These are phyloP conservation scores for Lactifluus pinguis DNA, from an alignment of 768 basidiomycete genomes.

Conservation along the genomic window DNA sequence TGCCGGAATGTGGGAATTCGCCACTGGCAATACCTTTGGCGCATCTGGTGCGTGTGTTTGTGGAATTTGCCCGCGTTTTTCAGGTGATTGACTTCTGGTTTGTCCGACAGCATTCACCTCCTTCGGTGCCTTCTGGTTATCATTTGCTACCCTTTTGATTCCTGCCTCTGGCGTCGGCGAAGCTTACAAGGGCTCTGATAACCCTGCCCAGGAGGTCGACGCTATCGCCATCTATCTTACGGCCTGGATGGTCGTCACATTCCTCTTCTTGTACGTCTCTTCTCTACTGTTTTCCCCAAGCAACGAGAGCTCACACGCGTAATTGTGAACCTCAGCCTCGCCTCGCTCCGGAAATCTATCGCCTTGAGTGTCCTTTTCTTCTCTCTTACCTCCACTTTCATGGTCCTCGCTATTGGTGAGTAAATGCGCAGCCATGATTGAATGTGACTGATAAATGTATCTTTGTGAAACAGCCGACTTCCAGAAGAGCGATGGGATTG, in stretches of 20 bases:
- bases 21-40: constrained; percentile 56
- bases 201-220: constrained; percentile 33
- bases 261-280: constrained; percentile 50
- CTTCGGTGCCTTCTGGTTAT: constrained; percentile 86
- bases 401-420: constrained; percentile 35
- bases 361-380: constrained; percentile 43
- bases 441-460: not conserved
- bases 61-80: not conserved
- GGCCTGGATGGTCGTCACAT: constrained; percentile 69
- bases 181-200: constrained; percentile 34
- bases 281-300: not conserved
- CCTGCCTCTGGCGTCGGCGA: constrained; percentile 54
- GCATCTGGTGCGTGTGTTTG: constrained; percentile 48
- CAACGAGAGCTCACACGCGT: not conserved
- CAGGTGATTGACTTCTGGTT: too few species aligned
- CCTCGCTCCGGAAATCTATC: constrained; percentile 41
- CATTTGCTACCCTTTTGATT: constrained; percentile 63
- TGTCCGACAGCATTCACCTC: constrained; percentile 57
- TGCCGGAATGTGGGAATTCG: constrained; percentile 75
- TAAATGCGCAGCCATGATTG: constrained; percentile 11
- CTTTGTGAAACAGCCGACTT: constrained; percentile 14
- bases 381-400: constrained; percentile 46
- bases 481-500: constrained; percentile 12
- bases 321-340: constrained; percentile 30
- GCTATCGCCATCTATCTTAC: constrained; percentile 70